Evolutionary conservation across 2,329 filamentous ascomycete species (phyloP), one percentile per base, ranked within the genome.

Genomic region (Paramyrothecium sp.): DNA sequence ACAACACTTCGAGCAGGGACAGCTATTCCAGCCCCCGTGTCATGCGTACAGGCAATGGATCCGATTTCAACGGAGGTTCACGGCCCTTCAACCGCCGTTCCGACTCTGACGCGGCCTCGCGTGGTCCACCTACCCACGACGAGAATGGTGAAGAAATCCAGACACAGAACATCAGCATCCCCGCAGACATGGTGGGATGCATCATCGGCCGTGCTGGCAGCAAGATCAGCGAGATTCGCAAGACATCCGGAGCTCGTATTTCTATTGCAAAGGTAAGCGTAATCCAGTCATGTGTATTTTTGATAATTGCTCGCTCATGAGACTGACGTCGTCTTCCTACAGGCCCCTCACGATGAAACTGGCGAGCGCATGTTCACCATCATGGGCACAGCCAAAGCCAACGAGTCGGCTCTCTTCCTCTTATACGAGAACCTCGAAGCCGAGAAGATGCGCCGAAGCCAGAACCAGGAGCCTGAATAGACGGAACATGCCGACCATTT

Each of bases 321-420:
- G 26, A 30, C 26, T 30, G 26, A 30, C 26, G 26, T 30, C 26
- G 26, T 30, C 4, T 10, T 26, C 20, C 21, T 26, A 7, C 55
- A 88, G 84, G 89, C 93, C 51, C 92, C 95, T 56, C 95, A 99
- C 70, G 95, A 99, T 67, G 95, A 98, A 66, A 96, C 92, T 59
- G 95, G 95, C 64, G 95, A 99, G 83, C 89, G 95, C 69, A 99
- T 99, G 95, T 99, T 99, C 80, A 99, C 95, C 70, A 99, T 99
- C 73, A 97, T 96, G 85, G 95, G 95, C 65, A 96, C 91, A 60
- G 89, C 91, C 59, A 89, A 89, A 77, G 92, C 92, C 63, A 99
- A 99, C 69, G 95, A 99, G 78, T 94, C 92, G 66, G 95, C 95
- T 4, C 83, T 99, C 26, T 97, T 97, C 76, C 87, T 99, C 55